Evolutionary conservation across 352 stramenopile genomes (phyloP).

Genomic region (Thalassiosira hispida): DNA sequence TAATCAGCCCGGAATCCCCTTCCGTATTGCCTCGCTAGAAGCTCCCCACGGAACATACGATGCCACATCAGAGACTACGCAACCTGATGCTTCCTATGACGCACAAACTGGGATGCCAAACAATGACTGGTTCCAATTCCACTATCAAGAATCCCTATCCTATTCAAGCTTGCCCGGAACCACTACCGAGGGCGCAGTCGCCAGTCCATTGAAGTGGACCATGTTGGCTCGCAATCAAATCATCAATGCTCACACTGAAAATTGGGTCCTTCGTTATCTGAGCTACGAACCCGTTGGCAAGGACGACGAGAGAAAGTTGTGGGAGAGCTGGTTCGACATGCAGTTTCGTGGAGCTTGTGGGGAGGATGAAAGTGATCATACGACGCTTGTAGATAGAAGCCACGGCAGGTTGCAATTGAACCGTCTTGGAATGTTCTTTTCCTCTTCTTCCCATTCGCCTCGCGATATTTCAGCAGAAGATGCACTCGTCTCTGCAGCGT

Average conservation of each 20-base stretch:
- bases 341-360: conserved; percentile 12
- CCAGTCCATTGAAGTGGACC: conserved; percentile 42
- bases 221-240: conserved; percentile 41
- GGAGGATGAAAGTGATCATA: not conserved
- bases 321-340: conserved; percentile 25
- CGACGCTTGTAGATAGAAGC: not conserved
- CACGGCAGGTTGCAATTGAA: conserved; percentile 8
- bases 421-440: conserved; percentile 52
- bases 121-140: conserved; percentile 39
- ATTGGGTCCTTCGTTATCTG: conserved; percentile 43
- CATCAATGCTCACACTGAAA: conserved; percentile 40
- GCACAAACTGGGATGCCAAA: conserved; percentile 18
- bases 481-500: not conserved
- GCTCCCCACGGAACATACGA: conserved; percentile 23
- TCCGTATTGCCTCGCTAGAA: conserved; percentile 25
- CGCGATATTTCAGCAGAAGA: not conserved
- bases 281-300: conserved; percentile 32
- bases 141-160: conserved; percentile 29
- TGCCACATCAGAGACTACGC: not conserved
- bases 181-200: not conserved
- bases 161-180: not conserved
- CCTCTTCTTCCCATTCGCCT: conserved; percentile 16
- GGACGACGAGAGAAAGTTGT: conserved; percentile 24
- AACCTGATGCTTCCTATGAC: not conserved
- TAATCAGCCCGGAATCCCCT: conserved; percentile 33